Evolutionary conservation across 2,329 filamentous ascomycete genomes (phyloP).

Genomic region (Sporothrix phasma): DNA sequence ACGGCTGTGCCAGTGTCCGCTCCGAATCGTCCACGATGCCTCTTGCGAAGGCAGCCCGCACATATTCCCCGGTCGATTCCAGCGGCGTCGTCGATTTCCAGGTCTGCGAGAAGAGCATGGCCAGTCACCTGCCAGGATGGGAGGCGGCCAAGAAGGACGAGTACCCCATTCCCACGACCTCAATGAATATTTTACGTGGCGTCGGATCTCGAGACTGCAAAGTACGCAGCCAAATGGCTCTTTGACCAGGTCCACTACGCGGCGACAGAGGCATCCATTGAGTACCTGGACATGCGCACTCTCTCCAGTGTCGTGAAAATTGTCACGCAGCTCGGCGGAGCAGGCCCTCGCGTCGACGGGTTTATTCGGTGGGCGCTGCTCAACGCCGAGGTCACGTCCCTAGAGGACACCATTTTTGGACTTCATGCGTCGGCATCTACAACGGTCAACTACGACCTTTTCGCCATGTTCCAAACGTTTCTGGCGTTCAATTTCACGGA

Average conservation of each 20-base stretch:
- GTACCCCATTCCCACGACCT: too few relatives aligned
- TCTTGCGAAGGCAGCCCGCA: neutral
- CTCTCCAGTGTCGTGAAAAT: neutral
- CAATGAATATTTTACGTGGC: neutral
- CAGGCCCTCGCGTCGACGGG: neutral
- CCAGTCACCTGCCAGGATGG: neutral
- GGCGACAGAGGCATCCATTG: neutral
- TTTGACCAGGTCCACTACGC: neutral
- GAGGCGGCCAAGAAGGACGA: neutral
- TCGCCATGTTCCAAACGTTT: neutral
- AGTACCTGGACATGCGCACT: neutral
- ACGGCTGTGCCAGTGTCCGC: neutral
- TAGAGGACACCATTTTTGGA: neutral
- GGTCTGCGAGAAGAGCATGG: conserved; percentile 1
- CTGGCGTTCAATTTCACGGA: neutral
- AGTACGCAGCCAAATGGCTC: neutral
- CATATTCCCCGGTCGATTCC: neutral
- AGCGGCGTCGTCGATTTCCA: neutral
- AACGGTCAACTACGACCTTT: neutral
- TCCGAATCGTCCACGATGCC: neutral
- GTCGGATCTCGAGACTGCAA: neutral
- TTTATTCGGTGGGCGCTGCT: neutral
- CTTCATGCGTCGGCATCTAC: neutral
- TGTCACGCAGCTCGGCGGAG: neutral
- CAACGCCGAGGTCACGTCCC: neutral